Evolutionary conservation across 345 rosid genomes (phyloP).

Genomic region (Balakata baccata): DNA sequence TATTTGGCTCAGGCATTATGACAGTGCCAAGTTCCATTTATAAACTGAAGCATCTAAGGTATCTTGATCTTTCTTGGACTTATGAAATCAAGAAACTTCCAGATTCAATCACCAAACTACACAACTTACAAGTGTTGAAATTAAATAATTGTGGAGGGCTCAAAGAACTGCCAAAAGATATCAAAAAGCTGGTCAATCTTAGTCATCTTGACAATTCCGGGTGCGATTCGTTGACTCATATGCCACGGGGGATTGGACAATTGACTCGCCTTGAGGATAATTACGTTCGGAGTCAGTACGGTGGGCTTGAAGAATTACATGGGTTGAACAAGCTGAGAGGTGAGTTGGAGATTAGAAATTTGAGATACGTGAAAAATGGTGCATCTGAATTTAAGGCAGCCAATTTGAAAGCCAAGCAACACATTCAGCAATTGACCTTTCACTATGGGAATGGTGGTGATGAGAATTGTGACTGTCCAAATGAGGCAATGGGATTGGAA

Average conservation of each 20-base stretch:
- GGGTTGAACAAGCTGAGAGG: constrained; percentile 11
- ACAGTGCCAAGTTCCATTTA: neutral
- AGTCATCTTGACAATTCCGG: neutral
- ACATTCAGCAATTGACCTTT: neutral
- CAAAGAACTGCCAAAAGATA: neutral
- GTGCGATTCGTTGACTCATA: neutral
- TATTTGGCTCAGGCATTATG: neutral
- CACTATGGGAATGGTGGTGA: neutral
- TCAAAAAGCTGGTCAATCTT: constrained; percentile 2
- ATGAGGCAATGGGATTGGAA: constrained; percentile 10
- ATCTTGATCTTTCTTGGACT: constrained; percentile 22
- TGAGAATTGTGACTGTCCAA: neutral
- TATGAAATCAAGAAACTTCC: constrained; percentile 12
- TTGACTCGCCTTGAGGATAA: constrained; percentile 7
- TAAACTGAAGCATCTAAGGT: constrained; percentile 19
- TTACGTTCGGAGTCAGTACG: neutral
- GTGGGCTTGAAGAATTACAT: neutral
- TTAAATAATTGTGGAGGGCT: neutral
- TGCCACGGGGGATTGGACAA: constrained; percentile 9
- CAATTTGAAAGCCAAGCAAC: constrained; percentile 2
- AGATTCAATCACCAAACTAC: constrained; percentile 6
- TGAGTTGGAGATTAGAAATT: neutral
- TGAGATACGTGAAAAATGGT: neutral
- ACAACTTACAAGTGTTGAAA: constrained; percentile 17
- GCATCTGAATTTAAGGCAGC: neutral